Conservation (phyloP, 192 early-diverging fungal genomes). For the Linnemannia zychae region DNA sequence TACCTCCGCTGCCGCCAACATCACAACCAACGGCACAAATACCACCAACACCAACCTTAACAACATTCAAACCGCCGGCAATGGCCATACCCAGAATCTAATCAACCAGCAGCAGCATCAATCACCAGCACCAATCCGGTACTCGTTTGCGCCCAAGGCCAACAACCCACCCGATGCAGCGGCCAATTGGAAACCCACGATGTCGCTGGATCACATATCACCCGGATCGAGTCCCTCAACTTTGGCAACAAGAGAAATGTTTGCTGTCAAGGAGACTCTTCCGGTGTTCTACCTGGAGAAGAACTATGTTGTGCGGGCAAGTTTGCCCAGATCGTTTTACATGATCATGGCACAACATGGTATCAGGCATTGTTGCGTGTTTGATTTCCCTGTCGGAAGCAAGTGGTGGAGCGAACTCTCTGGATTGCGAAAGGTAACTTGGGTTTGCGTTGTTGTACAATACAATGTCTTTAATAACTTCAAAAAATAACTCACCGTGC, state of each 20-base stretch:
- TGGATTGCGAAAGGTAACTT: constrained; percentile 72
- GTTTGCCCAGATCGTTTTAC: constrained; percentile 69
- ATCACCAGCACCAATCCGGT: constrained; percentile 12
- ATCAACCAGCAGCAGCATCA: not conserved
- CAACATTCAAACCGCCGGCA: not conserved
- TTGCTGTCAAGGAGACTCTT: constrained; percentile 42
- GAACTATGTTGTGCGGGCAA: constrained; percentile 58
- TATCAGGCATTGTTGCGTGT: constrained; percentile 71
- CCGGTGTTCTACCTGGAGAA: constrained; percentile 60
- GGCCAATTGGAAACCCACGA: constrained; percentile 28
- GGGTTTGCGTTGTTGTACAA: not conserved
- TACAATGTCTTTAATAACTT: not conserved
- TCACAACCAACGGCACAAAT: not conserved
- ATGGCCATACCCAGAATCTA: not conserved
- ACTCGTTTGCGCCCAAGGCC: constrained; percentile 23
- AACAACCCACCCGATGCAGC: constrained; percentile 18
- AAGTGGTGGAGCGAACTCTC: constrained; percentile 74
- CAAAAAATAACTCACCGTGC: constrained; percentile 13
- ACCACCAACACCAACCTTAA: not conserved
- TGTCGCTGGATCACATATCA: constrained; percentile 36
- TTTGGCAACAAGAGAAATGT: constrained; percentile 60
- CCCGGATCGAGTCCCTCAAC: constrained; percentile 32
- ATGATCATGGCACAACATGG: constrained; percentile 65
- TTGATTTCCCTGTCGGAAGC: constrained; percentile 70
- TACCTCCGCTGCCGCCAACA: not conserved